Percentiles rank a stretch among this genome's conserved stretches.
Evolutionary conservation across 2,329 filamentous ascomycete species (phyloP).

Genomic region (Colletotrichum euphorbiae): DNA sequence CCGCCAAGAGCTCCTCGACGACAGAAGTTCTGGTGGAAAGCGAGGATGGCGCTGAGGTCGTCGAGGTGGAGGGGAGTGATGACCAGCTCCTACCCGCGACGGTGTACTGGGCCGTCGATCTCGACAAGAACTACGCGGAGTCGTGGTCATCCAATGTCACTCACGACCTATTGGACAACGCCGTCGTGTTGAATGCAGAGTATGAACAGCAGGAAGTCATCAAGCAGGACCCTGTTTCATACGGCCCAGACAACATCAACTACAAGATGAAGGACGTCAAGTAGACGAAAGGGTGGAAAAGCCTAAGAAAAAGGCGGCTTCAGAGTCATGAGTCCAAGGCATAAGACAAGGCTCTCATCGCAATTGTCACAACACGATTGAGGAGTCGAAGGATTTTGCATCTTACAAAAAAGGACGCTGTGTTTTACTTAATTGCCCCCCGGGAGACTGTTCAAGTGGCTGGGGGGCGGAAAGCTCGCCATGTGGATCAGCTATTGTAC

Average conservation of each 20-base stretch:
- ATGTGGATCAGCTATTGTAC: constrained; percentile 40
- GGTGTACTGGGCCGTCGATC: constrained; percentile 64
- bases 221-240: background rate
- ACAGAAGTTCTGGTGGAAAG: too few relatives aligned
- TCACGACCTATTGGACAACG: constrained; percentile 55
- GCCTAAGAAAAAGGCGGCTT: constrained; percentile 39
- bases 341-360: too few relatives aligned
- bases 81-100: constrained; percentile 54
- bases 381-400: constrained; percentile 21
- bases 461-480: constrained; percentile 9
- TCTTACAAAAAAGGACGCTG: constrained; percentile 24
- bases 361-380: too few relatives aligned
- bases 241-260: background rate
- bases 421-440: constrained; percentile 14
- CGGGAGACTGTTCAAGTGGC: background rate
- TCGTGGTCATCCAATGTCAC: constrained; percentile 65
- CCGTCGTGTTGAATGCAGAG: constrained; percentile 24
- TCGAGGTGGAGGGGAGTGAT: too few relatives aligned
- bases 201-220: constrained; percentile 2
- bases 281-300: constrained; percentile 10
- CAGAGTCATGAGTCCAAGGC: too few relatives aligned
- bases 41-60: too few relatives aligned
- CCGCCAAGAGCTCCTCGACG: too few relatives aligned
- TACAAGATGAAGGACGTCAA: constrained; percentile 29
- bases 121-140: constrained; percentile 59